These are phyloP conservation scores for Candida xyloterini DNA, from an alignment of 805 yeast genomes.

Conservation along the genomic window DNA sequence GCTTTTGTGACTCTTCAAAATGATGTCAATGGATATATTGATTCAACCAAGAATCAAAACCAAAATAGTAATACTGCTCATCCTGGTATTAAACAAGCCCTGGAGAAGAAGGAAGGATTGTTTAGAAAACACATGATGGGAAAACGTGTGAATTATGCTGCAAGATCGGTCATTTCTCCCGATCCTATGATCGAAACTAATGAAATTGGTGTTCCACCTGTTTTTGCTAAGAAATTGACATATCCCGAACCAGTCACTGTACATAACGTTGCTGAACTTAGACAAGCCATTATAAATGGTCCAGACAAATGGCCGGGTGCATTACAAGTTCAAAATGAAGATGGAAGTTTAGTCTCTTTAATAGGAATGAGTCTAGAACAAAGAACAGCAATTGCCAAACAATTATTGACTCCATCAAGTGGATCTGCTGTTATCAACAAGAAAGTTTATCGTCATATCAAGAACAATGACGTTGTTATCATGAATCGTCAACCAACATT, in stretches of 20 bases:
- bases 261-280: conserved; percentile 82
- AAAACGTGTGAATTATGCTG: conserved; percentile 97
- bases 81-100: conserved; percentile 96
- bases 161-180: conserved; percentile 98
- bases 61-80: conserved; percentile 64
- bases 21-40: conserved; percentile 92
- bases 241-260: conserved; percentile 98
- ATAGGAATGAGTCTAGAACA: conserved; percentile 90
- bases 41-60: conserved; percentile 83
- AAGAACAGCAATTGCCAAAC: conserved; percentile 92
- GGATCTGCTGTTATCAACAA: conserved; percentile 71
- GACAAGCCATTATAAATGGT: conserved; percentile 95
- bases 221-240: conserved; percentile 90
- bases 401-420: conserved; percentile 78
- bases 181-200: conserved; percentile 98
- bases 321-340: conserved; percentile 91
- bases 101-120: conserved; percentile 97
- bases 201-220: conserved; percentile 99
- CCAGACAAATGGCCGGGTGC: conserved; percentile 99
- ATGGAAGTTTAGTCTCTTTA: conserved; percentile 77
- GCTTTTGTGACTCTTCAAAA: conserved; percentile 92
- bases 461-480: conserved; percentile 89
- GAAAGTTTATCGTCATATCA: conserved; percentile 92
- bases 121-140: conserved; percentile 99
- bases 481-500: conserved; percentile 99